Percentiles rank a stretch among this genome's conserved stretches.
Evolutionary conservation across 306 rosid species (phyloP).

Genomic region (apple (Malus domestica)): ASM211411v1 NC_041793.1:42777001-42777500

Average conservation of each 20-base stretch:
- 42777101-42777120: slow-evolving; percentile 60
- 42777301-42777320: slow-evolving; percentile 1
- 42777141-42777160: slow-evolving; percentile 83
- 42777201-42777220: slow-evolving; percentile 86
- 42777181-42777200: slow-evolving; percentile 89
- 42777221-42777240: slow-evolving; percentile 46
- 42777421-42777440: background rate
- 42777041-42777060: slow-evolving; percentile 96
- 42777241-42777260: slow-evolving; percentile 74
- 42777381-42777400: background rate
- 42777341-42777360: background rate
- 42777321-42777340: slow-evolving; percentile 7
- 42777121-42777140: slow-evolving; percentile 74
- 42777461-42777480: background rate
- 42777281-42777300: slow-evolving; percentile 9
- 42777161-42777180: slow-evolving; percentile 83
- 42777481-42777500: background rate
- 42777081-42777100: slow-evolving; percentile 40
- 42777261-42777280: slow-evolving; percentile 51
- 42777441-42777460: background rate
- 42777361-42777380: background rate
- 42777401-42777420: background rate
- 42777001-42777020: slow-evolving; percentile 8
- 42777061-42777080: slow-evolving; percentile 62
- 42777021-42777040: slow-evolving; percentile 91